Evolutionary conservation across 768 basidiomycete genomes (phyloP), one percentile per base, ranked within the genome.

Genomic region (Daedaleopsis nitida): DNA sequence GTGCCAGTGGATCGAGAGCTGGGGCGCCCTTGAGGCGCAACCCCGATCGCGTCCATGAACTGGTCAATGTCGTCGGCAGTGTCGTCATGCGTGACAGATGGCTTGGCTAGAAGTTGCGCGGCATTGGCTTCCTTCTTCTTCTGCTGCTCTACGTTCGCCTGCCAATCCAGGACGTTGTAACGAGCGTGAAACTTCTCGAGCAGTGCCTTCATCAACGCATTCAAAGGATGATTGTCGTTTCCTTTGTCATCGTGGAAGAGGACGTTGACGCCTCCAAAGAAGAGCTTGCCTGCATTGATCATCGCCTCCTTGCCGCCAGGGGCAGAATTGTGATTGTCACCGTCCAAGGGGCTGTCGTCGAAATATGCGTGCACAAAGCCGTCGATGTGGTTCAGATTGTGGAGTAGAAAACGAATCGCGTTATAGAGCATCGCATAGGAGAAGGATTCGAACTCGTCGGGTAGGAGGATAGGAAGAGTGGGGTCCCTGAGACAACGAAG

Each of bases 391-490:
- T 27, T 10, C 32, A 38, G 45, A 21, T 50, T 57, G 49, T 62
- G 50, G 21, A 23, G 44, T 11, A 62, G 51, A 44, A 19, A 57
- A 2, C 60, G 50, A 24, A 62, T 14, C 7, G 60, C 55, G 24
- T 35, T 53, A 13, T 52, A 57, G 21, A 62, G 34, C 12, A 62
- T 19, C 42, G 60, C 35, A 34, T 67, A 52, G 16, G 65, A 35
- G 43, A 69, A 65, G 0, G 66, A 61, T 34, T 69, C 68, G 9
- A 68, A 48, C 42, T 68, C 67, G 38, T 68, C 67, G 1, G 64
- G 34, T 5, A 67, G 17, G 14, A 27, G 32, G n/a, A 52, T 34
- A 1, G 51, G 39, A 19, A 57, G 64, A 10, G 14, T 13, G 6
- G 64, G 62, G 21, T 60, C 35, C 9, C 51, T 16, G 1, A 65